Evolutionary conservation across 495 filamentous ascomycete species (phyloP), one percentile per base, ranked within the genome.

Genomic region (Penicillium paradoxum): DNA sequence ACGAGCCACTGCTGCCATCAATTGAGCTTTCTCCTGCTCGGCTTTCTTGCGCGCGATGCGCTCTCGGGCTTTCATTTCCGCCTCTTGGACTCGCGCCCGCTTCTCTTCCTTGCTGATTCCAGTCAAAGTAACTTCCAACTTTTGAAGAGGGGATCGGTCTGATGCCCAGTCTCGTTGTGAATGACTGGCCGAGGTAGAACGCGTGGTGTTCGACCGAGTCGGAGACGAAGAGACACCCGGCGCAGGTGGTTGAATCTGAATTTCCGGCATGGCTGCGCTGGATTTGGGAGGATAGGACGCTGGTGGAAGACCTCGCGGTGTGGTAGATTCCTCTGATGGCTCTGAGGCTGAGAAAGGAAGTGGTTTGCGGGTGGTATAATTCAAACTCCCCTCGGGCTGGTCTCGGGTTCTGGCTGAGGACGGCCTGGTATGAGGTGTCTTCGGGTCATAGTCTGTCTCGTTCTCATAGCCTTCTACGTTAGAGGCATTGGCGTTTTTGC

Each of bases 41-140:
- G 57, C 55, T 41, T 68, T 68, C 33, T 68, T 59, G 25, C 68
- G 65, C 21, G 69, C 71, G 49, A 77, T 68, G 8, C 71, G 67
- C 76, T 73, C 83, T 70, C 62, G 79, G 69, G 63, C 55, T 54
- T 74, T 74, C 45, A 76, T 70, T 62, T 96, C 91, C 2, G 88
- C 86, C 63, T 91, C 84, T 68, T 90, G 78, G n/a, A 87, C 81
- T 42, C 87, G 80, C 2, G 88, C 87, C 52, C 88, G 79, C 64
- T 90, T 95, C 62, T 95, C 91, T 60, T 95, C 90, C 66, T 95
- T 96, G 65, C 85, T 95, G 59, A 96, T 91, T 65, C 88, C 89
- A 65, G 82, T 84, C 51, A 97, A 75, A 46, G 89, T 90, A 34
- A 86, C 81, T 71, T 97, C 93, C 47, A 98, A 82, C 67, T 84